Conservation (phyloP, 352 stramenopile genomes). For the Aphanomyces cochlioides region DNA sequence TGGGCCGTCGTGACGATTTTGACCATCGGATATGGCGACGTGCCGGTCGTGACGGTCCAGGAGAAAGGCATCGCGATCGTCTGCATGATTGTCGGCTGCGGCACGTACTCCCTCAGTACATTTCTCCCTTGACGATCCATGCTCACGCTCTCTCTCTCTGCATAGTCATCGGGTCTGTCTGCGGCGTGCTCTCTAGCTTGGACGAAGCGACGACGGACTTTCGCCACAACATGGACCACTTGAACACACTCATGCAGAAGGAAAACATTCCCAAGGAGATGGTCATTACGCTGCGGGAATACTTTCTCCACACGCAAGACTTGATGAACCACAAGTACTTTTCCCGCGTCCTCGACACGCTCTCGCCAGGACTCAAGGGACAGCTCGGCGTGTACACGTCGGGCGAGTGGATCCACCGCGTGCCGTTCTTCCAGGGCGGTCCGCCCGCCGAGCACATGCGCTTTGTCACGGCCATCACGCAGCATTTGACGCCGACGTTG, state of each 20-base stretch:
- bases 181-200: slow-evolving; percentile 22
- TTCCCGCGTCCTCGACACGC: slow-evolving; percentile 25
- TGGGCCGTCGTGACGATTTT: slow-evolving; percentile 85
- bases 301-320: slow-evolving; percentile 23
- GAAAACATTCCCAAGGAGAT: slow-evolving; percentile 15
- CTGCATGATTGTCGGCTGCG: slow-evolving; percentile 54
- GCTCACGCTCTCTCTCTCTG: not conserved
- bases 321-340: slow-evolving; percentile 32
- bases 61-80: slow-evolving; percentile 79
- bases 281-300: slow-evolving; percentile 18
- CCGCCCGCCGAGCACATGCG: slow-evolving; percentile 19
- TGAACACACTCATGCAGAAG: slow-evolving; percentile 27
- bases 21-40: slow-evolving; percentile 83
- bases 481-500: slow-evolving; percentile 10
- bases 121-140: not conserved
- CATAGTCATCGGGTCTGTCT: slow-evolving; percentile 30
- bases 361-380: slow-evolving; percentile 28
- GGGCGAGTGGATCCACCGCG: slow-evolving; percentile 30
- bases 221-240: slow-evolving; percentile 27
- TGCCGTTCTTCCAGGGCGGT: slow-evolving; percentile 26
- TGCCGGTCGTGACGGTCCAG: slow-evolving; percentile 61
- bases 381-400: slow-evolving; percentile 24
- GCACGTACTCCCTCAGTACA: slow-evolving; percentile 30
- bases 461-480: slow-evolving; percentile 30
- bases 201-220: slow-evolving; percentile 30